phyloP scores from a whole-genome alignment of 129 eudicot genomes.

The Erigeron canadensis region DNA sequence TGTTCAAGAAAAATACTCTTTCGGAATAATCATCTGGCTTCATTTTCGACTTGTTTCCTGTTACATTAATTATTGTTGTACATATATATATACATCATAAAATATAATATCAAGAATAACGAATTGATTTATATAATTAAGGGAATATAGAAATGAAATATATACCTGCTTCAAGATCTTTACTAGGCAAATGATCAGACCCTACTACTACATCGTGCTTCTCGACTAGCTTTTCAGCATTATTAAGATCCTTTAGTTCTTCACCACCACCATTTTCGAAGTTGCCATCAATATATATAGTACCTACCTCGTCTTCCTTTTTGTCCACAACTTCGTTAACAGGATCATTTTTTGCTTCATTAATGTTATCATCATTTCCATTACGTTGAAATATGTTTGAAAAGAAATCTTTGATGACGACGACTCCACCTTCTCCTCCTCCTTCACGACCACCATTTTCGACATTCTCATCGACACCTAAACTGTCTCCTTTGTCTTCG shows the following conservation, averaged over 20 bases:
- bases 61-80: not conserved
- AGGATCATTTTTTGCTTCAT: constrained; percentile 13
- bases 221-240: constrained; percentile 19
- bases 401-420: constrained; percentile 32
- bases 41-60: constrained; percentile 16
- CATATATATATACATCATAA: not conserved
- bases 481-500: constrained; percentile 4
- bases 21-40: constrained; percentile 31
- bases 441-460: constrained; percentile 27
- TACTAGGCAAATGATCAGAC: constrained; percentile 33
- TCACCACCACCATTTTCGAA: constrained; percentile 16
- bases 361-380: constrained; percentile 9
- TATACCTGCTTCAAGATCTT: constrained; percentile 39
- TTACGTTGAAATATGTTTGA: constrained; percentile 31
- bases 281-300: not conserved
- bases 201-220: constrained; percentile 29
- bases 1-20: constrained; percentile 25
- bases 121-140: not conserved
- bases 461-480: constrained; percentile 20
- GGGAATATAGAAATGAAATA: not conserved
- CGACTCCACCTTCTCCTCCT: constrained; percentile 23
- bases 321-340: constrained; percentile 20
- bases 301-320: constrained; percentile 5
- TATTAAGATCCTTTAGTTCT: constrained; percentile 23
- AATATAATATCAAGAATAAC: not conserved